A percentile compares a stretch with the other conserved stretches of the same genome.
These are phyloP conservation scores for Astrothelium macrocarpum DNA, from an alignment of 495 filamentous ascomycete genomes.

Conservation along the genomic window DNA sequence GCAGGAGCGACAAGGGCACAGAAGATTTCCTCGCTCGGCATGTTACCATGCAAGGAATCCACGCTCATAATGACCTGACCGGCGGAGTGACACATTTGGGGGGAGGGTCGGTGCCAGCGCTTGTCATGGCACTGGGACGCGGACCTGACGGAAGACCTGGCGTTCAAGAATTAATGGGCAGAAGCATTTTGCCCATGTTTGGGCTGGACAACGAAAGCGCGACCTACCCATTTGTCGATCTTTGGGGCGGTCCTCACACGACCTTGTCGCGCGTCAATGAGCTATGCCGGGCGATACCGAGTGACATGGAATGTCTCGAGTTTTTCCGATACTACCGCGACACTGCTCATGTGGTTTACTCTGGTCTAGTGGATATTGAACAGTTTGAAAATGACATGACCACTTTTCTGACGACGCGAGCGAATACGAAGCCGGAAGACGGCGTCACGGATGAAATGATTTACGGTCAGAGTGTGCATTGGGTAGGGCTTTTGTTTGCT, in stretches of 20 bases:
- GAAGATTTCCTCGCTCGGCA: conserved; percentile 6
- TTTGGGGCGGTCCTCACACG: conserved; percentile 54
- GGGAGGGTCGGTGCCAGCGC: conserved; percentile 50
- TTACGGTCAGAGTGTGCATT: conserved; percentile 54
- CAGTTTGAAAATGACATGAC: conserved; percentile 56
- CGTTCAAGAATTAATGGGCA: conserved; percentile 49
- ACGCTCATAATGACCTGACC: conserved; percentile 45
- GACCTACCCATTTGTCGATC: conserved; percentile 66
- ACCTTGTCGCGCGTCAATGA: conserved; percentile 60
- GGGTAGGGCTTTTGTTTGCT: conserved; percentile 64
- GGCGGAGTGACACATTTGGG: conserved; percentile 48
- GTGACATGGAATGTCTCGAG: conserved; percentile 54
- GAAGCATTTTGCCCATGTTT: conserved; percentile 69
- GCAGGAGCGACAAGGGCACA: conserved; percentile 8
- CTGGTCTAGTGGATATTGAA: conserved; percentile 61
- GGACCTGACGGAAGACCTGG: conserved; percentile 41
- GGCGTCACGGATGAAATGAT: conserved; percentile 35
- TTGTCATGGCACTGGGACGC: conserved; percentile 54
- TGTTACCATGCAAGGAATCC: conserved; percentile 34
- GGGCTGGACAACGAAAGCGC: conserved; percentile 73
- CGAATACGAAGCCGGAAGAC: conserved; percentile 37
- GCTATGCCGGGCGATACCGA: conserved; percentile 61
- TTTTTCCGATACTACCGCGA: conserved; percentile 67
- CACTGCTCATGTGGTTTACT: conserved; percentile 69
- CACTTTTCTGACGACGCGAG: conserved; percentile 57